Evolutionary conservation across 2,329 filamentous ascomycete genomes (phyloP).

Genomic region (Paraphaeosphaeria sporulosa): DNA sequence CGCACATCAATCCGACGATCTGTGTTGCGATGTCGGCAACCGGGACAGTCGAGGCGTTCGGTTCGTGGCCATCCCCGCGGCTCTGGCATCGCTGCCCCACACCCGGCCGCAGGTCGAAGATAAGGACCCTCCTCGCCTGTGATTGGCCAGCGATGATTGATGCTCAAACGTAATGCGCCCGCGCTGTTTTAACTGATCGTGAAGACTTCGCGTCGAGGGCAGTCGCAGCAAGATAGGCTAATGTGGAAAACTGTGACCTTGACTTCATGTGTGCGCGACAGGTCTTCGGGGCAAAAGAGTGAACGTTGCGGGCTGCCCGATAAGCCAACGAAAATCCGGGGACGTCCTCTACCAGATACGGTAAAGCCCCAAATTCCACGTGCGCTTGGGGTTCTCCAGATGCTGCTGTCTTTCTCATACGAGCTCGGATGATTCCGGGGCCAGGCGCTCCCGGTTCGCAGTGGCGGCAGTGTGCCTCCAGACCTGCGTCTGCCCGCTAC

Average conservation of each 20-base stretch:
- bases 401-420: slow-evolving; percentile 36
- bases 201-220: slow-evolving; percentile 24
- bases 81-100: slow-evolving; percentile 17
- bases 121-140: slow-evolving; percentile 25
- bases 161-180: slow-evolving; percentile 44
- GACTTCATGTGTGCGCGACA: background rate
- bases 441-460: slow-evolving; percentile 12
- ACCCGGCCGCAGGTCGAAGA: slow-evolving; percentile 26
- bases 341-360: slow-evolving; percentile 33
- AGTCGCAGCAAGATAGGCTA: background rate
- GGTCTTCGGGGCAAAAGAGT: background rate
- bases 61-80: slow-evolving; percentile 15
- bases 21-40: slow-evolving; percentile 42
- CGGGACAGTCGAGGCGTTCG: slow-evolving; percentile 14
- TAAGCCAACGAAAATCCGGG: slow-evolving; percentile 23
- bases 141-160: slow-evolving; percentile 42
- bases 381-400: slow-evolving; percentile 29
- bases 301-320: background rate
- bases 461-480: slow-evolving; percentile 7
- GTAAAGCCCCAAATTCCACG: slow-evolving; percentile 33
- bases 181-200: slow-evolving; percentile 22
- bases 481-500: slow-evolving; percentile 5
- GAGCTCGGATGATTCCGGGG: slow-evolving; percentile 31
- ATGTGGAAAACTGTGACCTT: background rate
- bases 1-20: slow-evolving; percentile 21